Evolutionary conservation across 768 basidiomycete genomes (phyloP).

Genomic region (Hortiboletus flavorubellus): DNA sequence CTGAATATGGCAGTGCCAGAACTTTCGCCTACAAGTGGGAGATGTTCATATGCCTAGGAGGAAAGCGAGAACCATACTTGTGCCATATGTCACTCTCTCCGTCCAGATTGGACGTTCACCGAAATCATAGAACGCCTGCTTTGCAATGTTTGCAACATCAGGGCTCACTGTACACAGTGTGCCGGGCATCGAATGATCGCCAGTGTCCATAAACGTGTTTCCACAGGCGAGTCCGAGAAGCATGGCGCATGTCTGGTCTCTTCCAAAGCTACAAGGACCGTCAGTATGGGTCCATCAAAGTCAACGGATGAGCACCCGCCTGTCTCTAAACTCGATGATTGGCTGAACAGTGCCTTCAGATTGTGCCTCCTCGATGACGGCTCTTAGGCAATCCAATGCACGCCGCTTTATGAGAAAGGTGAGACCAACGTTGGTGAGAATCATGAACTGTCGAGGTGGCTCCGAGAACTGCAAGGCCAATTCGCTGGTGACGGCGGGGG

Average conservation of each 20-base stretch:
- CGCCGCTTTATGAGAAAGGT: slow-evolving; percentile 78
- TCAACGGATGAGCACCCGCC: slow-evolving; percentile 39
- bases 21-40: slow-evolving; percentile 47
- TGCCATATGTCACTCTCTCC: slow-evolving; percentile 73
- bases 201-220: slow-evolving; percentile 70
- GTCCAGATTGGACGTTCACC: slow-evolving; percentile 83
- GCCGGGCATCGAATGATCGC: slow-evolving; percentile 44
- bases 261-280: slow-evolving; percentile 63
- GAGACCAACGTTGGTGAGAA: slow-evolving; percentile 83
- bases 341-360: slow-evolving; percentile 72
- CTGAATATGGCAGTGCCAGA: slow-evolving; percentile 78
- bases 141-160: slow-evolving; percentile 68
- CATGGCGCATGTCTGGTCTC: slow-evolving; percentile 92
- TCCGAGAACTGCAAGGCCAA: slow-evolving; percentile 79
- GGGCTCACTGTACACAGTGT: slow-evolving; percentile 51
- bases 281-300: slow-evolving; percentile 1
- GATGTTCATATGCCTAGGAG: neutral
- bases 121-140: slow-evolving; percentile 83
- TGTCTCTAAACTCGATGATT: slow-evolving; percentile 80
- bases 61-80: slow-evolving; percentile 41
- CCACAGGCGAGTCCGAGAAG: slow-evolving; percentile 81
- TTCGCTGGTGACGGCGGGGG: slow-evolving; percentile 68
- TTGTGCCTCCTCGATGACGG: slow-evolving; percentile 78
- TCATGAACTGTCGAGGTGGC: slow-evolving; percentile 73
- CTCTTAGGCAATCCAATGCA: slow-evolving; percentile 80